Base-by-base conservation (phyloP, 2,329 filamentous ascomycete species). In the Phialophora chinensis region DNA sequence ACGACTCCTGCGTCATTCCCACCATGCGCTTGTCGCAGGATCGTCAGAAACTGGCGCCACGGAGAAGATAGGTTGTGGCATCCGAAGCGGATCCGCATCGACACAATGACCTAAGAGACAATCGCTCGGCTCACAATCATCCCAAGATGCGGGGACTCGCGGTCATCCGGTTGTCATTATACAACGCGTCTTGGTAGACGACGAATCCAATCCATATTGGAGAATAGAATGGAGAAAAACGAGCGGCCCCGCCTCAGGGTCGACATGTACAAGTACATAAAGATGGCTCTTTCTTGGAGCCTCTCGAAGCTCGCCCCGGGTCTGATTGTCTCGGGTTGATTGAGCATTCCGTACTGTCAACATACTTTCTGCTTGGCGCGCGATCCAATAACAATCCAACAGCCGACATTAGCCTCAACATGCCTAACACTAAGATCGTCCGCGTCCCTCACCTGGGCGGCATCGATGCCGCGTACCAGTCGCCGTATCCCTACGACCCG, bases 401-500 rank as follows among this genome's bases (percentile, higher is more conserved):
- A 10, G 31, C 31, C 31, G 8, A 8, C 2, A 12, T 2, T 4
- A 44, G 17, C 7, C n/a, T 54, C 62, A 63, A 62, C 25, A 68
- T 68, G 68, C 38, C 60, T 5, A 66, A 64, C 49, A 68, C 68
- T 5, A 69, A 75, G 61, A 78, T 77, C 4, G 73, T 84, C 54
- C 73, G 75, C 3, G 82, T 85, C 50, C 78, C 83, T 49, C 83
- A 85, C 71, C 76, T 85, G 3, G 82, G 81, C 44, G 83, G 83
- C 70, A 84, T 82, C 66, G 76, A 79, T 10, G 83, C 78, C 47
- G 79, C 79, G 27, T 85, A 84, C 71, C 78, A 81, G 61, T 79
- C 82, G 72, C 75, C 80, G 63, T 74, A 78, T 64, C 50, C 70
- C 12, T 77, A 82, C 64, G 84, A 88, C 76, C 73, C 81, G 4